Conservation (phyloP, 2,329 filamentous ascomycete genomes). For the Cercospora sojina region DNA sequence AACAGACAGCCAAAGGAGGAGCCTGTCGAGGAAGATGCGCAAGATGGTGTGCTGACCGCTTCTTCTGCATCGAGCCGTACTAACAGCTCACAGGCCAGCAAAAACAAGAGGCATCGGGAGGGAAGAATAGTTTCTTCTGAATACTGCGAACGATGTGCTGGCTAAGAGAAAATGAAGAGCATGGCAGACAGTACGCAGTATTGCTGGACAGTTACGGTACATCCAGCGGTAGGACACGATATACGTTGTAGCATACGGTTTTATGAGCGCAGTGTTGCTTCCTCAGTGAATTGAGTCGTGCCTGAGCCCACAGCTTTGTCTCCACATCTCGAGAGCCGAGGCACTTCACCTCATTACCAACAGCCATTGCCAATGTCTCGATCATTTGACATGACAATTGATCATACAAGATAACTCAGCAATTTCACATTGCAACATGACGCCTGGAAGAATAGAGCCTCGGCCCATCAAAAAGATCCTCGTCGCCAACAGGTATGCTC, state of each 20-base stretch:
- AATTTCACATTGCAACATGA: neutral
- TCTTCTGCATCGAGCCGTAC: neutral
- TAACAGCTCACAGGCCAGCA: conserved; percentile 1
- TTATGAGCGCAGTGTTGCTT: neutral
- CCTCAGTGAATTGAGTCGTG: neutral
- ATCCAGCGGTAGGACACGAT: conserved; percentile 1
- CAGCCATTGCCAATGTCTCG: neutral
- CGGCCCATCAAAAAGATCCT: conserved; percentile 33
- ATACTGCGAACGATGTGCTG: conserved; percentile 7
- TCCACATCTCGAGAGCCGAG: conserved; percentile 12
- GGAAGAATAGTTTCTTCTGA: conserved; percentile 19
- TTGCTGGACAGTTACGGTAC: conserved; percentile 7
- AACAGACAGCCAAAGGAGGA: conserved; percentile 27
- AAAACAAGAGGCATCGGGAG: conserved; percentile 5
- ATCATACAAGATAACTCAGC: neutral
- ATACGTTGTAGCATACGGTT: neutral
- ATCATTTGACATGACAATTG: neutral
- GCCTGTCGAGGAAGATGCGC: conserved; percentile 14
- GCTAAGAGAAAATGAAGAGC: conserved; percentile 8
- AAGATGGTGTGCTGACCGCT: neutral
- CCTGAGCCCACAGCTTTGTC: neutral
- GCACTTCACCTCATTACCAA: conserved; percentile 2
- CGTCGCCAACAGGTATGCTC: conserved; percentile 35
- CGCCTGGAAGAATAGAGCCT: conserved; percentile 16
- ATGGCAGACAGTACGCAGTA: conserved; percentile 10